Evolutionary conservation across 1,284 basidiomycete species (phyloP), one percentile per base, ranked within the genome.

Genomic region (Microbotryomycetes sp.): DNA sequence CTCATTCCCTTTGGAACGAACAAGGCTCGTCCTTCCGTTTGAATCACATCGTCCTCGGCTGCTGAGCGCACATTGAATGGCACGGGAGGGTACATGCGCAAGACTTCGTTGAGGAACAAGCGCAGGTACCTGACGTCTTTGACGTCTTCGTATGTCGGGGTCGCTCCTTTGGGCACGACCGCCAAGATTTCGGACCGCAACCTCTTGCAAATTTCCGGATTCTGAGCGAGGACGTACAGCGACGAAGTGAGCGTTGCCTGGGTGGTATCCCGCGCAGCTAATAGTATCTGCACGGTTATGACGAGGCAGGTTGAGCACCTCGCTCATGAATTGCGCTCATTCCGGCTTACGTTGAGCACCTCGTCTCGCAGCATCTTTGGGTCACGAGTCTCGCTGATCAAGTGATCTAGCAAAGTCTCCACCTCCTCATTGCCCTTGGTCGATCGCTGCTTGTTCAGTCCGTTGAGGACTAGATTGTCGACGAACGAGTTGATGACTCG

Each of bases 311-410:
- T 41, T 41, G 35, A 41, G 35, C 35, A 18, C 11, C 35, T 18
- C n/a, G n/a, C n/a, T n/a, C n/a, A n/a, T n/a, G n/a, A n/a, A n/a
- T n/a, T n/a, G n/a, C n/a, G n/a, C n/a, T n/a, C n/a, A n/a, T n/a
- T n/a, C 3, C 3, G 6, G 24, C 53, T 46, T 35, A 88, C 82
- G 70, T 82, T 88, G n/a, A 88, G 75, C 6, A 87, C 73, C 66
- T 87, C 85, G 71, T 87, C 84, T 29, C 83, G 81, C 62, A 87
- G 85, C 45, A 83, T 41, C 18, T 60, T 66, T 9, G 54, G 46
- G 83, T 85, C 83, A 57, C 85, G 78, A 0, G 84, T 84, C 64
- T 80, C 81, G 61, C 84, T 81, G 3, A 81, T 81, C 13, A 88
- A 75, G 72, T 87, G 83, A 66, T 86, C 80, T 52, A 87, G 71